A percentile compares a stretch with the other conserved stretches of the same genome.
Evolutionary conservation across 306 rosid species (phyloP).

Genomic region (Canavalia ensiformis): DNA sequence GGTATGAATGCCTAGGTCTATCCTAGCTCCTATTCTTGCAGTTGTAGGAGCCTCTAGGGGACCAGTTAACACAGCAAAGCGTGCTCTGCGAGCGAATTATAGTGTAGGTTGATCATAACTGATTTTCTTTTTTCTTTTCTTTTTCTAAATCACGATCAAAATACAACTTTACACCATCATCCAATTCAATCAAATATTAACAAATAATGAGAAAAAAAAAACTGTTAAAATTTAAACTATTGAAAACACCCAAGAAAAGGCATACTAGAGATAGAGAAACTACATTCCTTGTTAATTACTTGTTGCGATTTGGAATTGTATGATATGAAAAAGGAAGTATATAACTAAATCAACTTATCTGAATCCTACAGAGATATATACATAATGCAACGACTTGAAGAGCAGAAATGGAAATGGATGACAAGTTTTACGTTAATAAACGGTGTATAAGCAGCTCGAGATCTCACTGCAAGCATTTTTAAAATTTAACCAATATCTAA

Average conservation of each 20-base stretch:
- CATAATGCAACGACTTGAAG: not conserved
- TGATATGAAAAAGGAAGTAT: too few relatives aligned
- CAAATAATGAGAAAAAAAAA: not conserved
- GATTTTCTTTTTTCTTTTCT: not conserved
- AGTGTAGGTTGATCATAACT: not conserved
- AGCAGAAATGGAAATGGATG: not conserved
- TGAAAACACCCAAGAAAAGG: too few relatives aligned
- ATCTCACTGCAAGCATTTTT: not conserved
- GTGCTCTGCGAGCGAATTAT: conserved; percentile 25
- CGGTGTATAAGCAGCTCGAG: not conserved
- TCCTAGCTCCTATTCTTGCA: conserved; percentile 3
- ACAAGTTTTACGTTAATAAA: not conserved
- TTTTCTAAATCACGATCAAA: not conserved
- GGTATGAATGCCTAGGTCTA: not conserved
- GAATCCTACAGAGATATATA: too few relatives aligned
- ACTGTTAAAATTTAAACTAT: not conserved
- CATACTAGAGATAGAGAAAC: too few relatives aligned
- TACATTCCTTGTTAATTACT: too few relatives aligned
- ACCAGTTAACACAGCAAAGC: conserved; percentile 8
- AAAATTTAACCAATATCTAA: too few relatives aligned
- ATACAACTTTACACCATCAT: not conserved
- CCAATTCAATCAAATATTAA: not conserved
- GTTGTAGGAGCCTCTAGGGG: not conserved
- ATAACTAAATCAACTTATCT: too few relatives aligned
- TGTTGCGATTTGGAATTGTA: too few relatives aligned